Percentiles rank a stretch among this genome's conserved stretches.
Evolutionary conservation across 108 stramenopile genomes (phyloP).

Genomic region (Nannochloropsis salina): DNA sequence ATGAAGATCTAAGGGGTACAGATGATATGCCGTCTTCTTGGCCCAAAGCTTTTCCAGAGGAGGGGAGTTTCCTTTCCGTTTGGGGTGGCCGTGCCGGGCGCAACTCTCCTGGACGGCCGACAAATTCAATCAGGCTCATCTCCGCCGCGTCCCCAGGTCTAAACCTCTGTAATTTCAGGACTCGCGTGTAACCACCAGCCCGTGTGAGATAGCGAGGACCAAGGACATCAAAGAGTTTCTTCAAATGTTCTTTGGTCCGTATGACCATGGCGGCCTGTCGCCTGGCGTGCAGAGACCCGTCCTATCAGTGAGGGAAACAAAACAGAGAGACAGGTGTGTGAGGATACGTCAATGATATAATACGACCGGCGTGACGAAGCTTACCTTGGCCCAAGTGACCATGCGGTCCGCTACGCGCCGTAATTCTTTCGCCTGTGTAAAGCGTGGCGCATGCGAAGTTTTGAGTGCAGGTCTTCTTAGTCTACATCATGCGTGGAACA

Average conservation of each 20-base stretch:
- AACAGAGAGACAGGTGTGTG: not conserved
- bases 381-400: constrained; percentile 57
- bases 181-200: constrained; percentile 87
- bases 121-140: constrained; percentile 97
- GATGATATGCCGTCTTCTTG: no score
- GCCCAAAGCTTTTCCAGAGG: no score
- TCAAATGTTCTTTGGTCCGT: constrained; percentile 63
- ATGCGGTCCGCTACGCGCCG: constrained; percentile 81
- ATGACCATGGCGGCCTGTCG: constrained; percentile 63
- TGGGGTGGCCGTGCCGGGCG: constrained; percentile 57
- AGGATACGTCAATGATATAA: constrained; percentile 8
- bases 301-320: not conserved
- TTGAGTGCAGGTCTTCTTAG: no score
- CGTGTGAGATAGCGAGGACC: constrained; percentile 84
- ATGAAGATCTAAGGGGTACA: not conserved
- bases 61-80: no score
- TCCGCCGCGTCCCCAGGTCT: constrained; percentile 84
- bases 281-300: constrained; percentile 54
- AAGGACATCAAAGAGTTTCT: constrained; percentile 87
- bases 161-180: constrained; percentile 74
- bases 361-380: not conserved
- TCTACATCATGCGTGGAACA: no score
- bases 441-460: not conserved
- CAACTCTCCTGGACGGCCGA: constrained; percentile 89
- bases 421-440: constrained; percentile 76